phyloP scores from a whole-genome alignment of 1,139 yeast genomes.

The Blastobotrys capitulatus region DNA sequence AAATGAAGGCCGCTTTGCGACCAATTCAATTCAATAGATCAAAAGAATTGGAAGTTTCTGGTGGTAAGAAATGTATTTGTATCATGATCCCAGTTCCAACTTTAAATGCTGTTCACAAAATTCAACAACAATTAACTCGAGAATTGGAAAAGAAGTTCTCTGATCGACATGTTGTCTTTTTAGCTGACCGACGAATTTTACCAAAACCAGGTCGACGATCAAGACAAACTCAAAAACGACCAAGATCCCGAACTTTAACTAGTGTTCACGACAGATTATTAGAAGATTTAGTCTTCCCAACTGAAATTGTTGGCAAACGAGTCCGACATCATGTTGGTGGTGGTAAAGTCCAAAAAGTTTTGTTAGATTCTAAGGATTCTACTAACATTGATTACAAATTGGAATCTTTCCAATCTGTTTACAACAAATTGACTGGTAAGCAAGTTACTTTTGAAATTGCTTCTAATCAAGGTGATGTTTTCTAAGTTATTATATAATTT shows the following conservation, averaged over 20 bases:
- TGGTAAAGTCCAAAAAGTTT: constrained; percentile 96
- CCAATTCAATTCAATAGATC: constrained; percentile 98
- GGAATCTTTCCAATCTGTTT: constrained; percentile 98
- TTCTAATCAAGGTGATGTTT: constrained; percentile 51
- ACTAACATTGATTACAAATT: constrained; percentile 97
- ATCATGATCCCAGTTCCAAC: constrained; percentile 98
- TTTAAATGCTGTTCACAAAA: constrained; percentile 91
- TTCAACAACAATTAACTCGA: constrained; percentile 89
- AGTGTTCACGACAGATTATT: constrained; percentile 98
- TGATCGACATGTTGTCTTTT: constrained; percentile 98
- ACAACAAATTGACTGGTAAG: constrained; percentile 98
- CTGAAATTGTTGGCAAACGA: constrained; percentile 99
- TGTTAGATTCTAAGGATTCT: constrained; percentile 97
- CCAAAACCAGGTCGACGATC: constrained; percentile 82
- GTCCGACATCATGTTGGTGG: constrained; percentile 99
- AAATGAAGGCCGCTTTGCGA: constrained; percentile 96
- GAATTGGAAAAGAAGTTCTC: constrained; percentile 99
- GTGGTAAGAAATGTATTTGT: constrained; percentile 99
- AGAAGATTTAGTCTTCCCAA: constrained; percentile 99
- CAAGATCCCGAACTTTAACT: constrained; percentile 98
- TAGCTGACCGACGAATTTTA: constrained; percentile 99
- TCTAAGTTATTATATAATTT: constrained; percentile 37
- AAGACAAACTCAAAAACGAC: constrained; percentile 97
- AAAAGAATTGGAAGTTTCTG: constrained; percentile 95
- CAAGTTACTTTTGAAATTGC: constrained; percentile 99